Percentiles rank a stretch among this genome's conserved stretches.
Evolutionary conservation across 2,329 filamentous ascomycete genomes (phyloP).

Genomic region (Fusarium lateritium): DNA sequence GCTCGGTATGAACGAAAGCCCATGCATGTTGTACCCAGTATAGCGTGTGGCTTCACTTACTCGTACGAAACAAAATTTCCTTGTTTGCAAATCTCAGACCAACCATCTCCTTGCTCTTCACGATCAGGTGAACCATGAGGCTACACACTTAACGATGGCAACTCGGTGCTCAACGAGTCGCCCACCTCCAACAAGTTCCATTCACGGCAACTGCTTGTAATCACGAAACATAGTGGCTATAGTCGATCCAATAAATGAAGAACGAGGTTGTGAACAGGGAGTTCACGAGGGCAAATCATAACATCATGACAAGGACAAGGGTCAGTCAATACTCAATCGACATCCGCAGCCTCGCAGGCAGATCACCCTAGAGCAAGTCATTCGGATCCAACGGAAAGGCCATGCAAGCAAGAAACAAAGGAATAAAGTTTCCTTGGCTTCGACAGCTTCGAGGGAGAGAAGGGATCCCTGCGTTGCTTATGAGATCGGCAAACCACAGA

Average conservation of each 20-base stretch:
- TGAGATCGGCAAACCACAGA: constrained; percentile 39
- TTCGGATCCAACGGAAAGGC: constrained; percentile 8
- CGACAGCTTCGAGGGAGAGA: constrained; percentile 17
- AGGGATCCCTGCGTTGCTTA: constrained; percentile 25
- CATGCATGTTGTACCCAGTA: background rate
- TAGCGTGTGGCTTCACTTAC: constrained; percentile 9
- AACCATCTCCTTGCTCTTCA: background rate
- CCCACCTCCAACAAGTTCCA: constrained; percentile 4
- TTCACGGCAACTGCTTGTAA: background rate
- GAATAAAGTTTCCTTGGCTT: constrained; percentile 12
- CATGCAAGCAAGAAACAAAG: constrained; percentile 12
- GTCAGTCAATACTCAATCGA: background rate
- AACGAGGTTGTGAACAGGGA: background rate
- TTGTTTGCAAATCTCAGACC: background rate
- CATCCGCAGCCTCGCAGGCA: background rate
- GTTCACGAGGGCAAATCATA: constrained; percentile 4
- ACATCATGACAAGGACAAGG: constrained; percentile 23
- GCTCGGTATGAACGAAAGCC: background rate
- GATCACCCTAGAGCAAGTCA: constrained; percentile 10
- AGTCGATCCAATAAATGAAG: background rate
- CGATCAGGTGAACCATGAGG: constrained; percentile 4
- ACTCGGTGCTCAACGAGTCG: constrained; percentile 3
- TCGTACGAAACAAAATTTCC: constrained; percentile 10
- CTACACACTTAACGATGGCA: background rate
- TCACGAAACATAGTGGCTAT: background rate